These are phyloP conservation scores for Senecio squalidus DNA, from an alignment of 140 eudicot species.

Conservation along the genomic window DNA sequence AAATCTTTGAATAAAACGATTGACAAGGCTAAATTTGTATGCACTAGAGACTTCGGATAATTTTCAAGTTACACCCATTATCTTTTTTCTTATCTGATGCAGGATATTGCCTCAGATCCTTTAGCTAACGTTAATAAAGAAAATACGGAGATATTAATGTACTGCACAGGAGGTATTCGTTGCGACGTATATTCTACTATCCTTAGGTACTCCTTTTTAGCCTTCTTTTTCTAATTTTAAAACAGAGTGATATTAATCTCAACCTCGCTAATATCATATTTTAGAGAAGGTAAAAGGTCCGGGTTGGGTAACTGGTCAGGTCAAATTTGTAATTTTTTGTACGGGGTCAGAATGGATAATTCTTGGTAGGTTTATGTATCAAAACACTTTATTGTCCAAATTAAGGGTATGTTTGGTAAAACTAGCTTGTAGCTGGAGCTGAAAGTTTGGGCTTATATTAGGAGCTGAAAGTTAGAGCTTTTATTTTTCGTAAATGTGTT, in stretches of 20 bases:
- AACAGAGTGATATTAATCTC: conserved; percentile 5
- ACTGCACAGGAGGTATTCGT: conserved; percentile 98
- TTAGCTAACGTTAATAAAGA: conserved; percentile 78
- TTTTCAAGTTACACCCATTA: not conserved
- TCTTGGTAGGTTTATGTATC: no score
- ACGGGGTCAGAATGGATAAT: not conserved
- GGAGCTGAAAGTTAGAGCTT: no score
- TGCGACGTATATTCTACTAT: conserved; percentile 97
- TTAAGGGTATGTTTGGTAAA: no score
- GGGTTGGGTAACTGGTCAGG: not conserved
- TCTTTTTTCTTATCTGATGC: conserved; percentile 14
- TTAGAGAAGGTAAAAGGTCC: not conserved
- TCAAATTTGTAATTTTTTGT: not conserved
- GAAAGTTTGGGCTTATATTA: no score
- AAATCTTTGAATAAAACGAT: no score
- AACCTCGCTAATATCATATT: not conserved
- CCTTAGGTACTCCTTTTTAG: conserved; percentile 48
- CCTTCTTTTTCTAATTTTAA: not conserved
- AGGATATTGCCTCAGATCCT: conserved; percentile 79
- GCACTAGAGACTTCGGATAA: no score
- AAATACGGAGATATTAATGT: conserved; percentile 81
- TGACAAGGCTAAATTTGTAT: no score
- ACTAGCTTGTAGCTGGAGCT: no score
- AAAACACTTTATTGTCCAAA: no score
- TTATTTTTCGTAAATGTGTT: no score